A percentile compares a stretch with the other conserved stretches of the same genome.
Evolutionary conservation across 805 yeast genomes (phyloP).

Genomic region (Yueomyces sinensis): DNA sequence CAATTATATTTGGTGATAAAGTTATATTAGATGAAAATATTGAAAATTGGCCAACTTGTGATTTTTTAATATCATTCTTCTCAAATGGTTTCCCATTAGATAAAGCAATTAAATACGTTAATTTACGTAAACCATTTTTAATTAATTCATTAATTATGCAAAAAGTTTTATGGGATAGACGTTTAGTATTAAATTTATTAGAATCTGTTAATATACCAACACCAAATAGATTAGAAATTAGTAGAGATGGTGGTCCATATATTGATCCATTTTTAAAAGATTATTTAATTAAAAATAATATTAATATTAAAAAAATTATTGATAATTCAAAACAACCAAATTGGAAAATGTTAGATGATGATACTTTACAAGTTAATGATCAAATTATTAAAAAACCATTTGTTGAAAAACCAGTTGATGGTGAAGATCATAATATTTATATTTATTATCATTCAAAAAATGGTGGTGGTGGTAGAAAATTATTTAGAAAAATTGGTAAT

Average conservation of each 20-base stretch:
- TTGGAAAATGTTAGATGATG: slow-evolving; percentile 84
- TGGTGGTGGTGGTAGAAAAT: slow-evolving; percentile 95
- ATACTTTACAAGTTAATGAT: slow-evolving; percentile 68
- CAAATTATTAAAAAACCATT: slow-evolving; percentile 68
- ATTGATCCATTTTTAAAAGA: slow-evolving; percentile 41
- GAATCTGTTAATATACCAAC: slow-evolving; percentile 81
- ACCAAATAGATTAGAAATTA: slow-evolving; percentile 75
- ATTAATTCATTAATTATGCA: slow-evolving; percentile 87
- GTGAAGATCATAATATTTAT: slow-evolving; percentile 94
- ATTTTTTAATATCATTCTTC: slow-evolving; percentile 83
- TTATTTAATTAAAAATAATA: slow-evolving; percentile 49
- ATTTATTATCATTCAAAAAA: slow-evolving; percentile 77
- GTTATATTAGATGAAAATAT: slow-evolving; percentile 85
- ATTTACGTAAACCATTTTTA: slow-evolving; percentile 76
- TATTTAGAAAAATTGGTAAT: slow-evolving; percentile 93
- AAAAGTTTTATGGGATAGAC: slow-evolving; percentile 93
- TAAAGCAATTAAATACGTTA: slow-evolving; percentile 84
- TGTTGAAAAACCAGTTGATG: slow-evolving; percentile 98
- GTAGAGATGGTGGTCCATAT: slow-evolving; percentile 94
- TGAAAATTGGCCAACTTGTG: slow-evolving; percentile 99
- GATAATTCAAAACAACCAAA: slow-evolving; percentile 39
- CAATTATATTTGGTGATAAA: slow-evolving; percentile 94
- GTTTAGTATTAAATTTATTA: slow-evolving; percentile 68
- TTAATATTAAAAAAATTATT: slow-evolving; percentile 26
- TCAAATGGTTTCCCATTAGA: slow-evolving; percentile 94